Conservation (phyloP, 352 stramenopile species). For the Thalassiosira livingstoniorum region DNA sequence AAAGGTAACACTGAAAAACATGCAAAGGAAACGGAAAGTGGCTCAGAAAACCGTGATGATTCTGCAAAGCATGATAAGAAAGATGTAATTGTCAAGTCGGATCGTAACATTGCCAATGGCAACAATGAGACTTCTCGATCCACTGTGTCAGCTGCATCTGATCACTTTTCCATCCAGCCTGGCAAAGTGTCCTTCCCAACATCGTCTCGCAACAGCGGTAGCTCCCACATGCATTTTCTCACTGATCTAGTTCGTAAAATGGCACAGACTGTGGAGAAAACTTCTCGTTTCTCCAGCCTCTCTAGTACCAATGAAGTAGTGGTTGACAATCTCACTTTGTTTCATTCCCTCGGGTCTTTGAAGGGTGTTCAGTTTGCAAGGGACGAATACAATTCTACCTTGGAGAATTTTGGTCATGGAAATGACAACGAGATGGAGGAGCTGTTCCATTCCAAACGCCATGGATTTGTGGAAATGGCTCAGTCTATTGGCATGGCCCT, state of each 20-base stretch:
- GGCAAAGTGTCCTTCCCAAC: slow-evolving; percentile 29
- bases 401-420: slow-evolving; percentile 8
- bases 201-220: slow-evolving; percentile 4
- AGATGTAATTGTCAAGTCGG: no score
- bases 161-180: no score
- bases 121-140: no score
- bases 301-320: slow-evolving; percentile 39
- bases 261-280: slow-evolving; percentile 65
- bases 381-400: slow-evolving; percentile 68
- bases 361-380: slow-evolving; percentile 67
- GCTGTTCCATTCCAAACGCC: slow-evolving; percentile 59
- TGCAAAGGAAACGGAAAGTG: no score
- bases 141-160: no score
- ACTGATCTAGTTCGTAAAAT: slow-evolving; percentile 67
- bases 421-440: slow-evolving; percentile 4
- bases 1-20: no score
- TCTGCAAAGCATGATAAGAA: no score
- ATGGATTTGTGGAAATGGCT: slow-evolving; percentile 65
- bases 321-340: slow-evolving; percentile 60
- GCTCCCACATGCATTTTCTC: no score
- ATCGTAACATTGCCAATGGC: no score
- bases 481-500: slow-evolving; percentile 54
- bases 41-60: no score
- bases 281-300: slow-evolving; percentile 14
- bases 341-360: slow-evolving; percentile 65